Conservation (phyloP, 2,329 filamentous ascomycete species). For the Colletotrichum sp. region DNA sequence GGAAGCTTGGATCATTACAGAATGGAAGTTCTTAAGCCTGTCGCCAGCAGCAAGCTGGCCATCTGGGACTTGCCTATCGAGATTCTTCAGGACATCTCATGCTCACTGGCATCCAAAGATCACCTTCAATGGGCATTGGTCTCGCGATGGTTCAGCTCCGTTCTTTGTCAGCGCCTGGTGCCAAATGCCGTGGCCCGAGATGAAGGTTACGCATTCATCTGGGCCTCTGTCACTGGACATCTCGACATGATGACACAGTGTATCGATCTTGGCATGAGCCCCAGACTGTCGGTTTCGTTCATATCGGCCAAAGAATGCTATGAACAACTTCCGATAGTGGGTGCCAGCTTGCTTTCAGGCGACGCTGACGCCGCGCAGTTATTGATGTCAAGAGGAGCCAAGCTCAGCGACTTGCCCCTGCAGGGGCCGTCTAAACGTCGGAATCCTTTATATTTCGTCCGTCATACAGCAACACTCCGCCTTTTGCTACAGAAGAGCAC, state of each 20-base stretch:
- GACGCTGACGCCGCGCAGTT: background rate
- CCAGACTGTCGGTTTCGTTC: background rate
- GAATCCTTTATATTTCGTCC: background rate
- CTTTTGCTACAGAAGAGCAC: background rate
- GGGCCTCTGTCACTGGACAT: fast-evolving
- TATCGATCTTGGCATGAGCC: background rate
- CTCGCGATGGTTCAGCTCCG: background rate
- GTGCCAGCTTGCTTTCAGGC: background rate
- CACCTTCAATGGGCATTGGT: background rate
- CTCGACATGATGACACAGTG: background rate
- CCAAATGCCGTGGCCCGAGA: background rate
- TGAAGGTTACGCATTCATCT: background rate
- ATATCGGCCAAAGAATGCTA: background rate
- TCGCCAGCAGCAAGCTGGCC: background rate
- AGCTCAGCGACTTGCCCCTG: background rate
- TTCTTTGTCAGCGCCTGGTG: background rate
- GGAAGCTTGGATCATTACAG: background rate
- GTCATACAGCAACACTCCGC: background rate
- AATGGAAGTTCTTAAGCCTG: background rate
- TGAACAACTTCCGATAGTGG: background rate
- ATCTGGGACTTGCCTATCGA: background rate
- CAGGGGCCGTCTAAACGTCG: background rate
- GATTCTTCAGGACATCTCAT: background rate
- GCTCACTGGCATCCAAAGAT: background rate
- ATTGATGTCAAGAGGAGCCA: background rate